phyloP scores from a whole-genome alignment of 495 filamentous ascomycete genomes.

The Chaetomium cochliodes region DNA sequence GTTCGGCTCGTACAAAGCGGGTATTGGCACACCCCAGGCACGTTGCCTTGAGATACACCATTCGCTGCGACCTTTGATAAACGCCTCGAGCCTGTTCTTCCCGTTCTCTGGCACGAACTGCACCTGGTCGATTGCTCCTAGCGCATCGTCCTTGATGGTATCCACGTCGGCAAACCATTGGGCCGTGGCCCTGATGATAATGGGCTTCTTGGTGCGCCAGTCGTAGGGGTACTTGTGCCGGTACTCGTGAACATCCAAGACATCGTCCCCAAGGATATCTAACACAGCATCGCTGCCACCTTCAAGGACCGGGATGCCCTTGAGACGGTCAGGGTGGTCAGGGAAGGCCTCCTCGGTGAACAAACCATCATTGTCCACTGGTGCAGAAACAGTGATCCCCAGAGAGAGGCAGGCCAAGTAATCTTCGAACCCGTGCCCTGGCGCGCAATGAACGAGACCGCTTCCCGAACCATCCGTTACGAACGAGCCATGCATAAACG shows the following conservation, averaged over 20 bases:
- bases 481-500: slow-evolving; percentile 77
- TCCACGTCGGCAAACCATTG: slow-evolving; percentile 97
- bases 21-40: slow-evolving; percentile 95
- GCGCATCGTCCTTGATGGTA: slow-evolving; percentile 68
- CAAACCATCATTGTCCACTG: slow-evolving; percentile 74
- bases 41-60: slow-evolving; percentile 99
- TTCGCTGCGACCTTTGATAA: slow-evolving; percentile 81
- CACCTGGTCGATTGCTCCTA: slow-evolving; percentile 66
- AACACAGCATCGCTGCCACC: slow-evolving; percentile 69
- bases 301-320: slow-evolving; percentile 43
- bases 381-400: slow-evolving; percentile 69
- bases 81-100: slow-evolving; percentile 70
- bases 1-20: slow-evolving; percentile 74
- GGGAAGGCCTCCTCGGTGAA: slow-evolving; percentile 79
- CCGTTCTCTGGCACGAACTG: slow-evolving; percentile 74
- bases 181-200: slow-evolving; percentile 86
- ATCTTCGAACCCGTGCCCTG: slow-evolving; percentile 95
- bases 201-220: slow-evolving; percentile 90
- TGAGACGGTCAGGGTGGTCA: slow-evolving; percentile 57
- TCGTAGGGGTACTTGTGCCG: slow-evolving; percentile 95
- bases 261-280: slow-evolving; percentile 55
- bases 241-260: slow-evolving; percentile 68
- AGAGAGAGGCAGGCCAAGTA: slow-evolving; percentile 72
- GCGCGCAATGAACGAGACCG: slow-evolving; percentile 89
- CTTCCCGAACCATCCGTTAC: slow-evolving; percentile 85